Base-by-base conservation (phyloP, 2,329 filamentous ascomycete species). In the Aspergillus bombycis region DNA sequence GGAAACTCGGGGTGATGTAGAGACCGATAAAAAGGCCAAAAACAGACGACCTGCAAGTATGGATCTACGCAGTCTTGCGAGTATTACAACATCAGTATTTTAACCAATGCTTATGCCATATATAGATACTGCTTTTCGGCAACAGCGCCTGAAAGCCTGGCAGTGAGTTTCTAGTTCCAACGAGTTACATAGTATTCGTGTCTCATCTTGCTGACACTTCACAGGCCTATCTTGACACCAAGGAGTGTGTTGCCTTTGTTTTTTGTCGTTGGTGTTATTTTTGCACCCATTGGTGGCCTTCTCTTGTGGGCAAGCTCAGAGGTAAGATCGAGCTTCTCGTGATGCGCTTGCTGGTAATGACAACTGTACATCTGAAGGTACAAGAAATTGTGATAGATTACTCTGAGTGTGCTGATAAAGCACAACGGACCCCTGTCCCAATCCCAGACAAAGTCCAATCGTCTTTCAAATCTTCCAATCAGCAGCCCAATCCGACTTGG, bases 141-240 rank as follows among this genome's bases (percentile, higher is more conserved):
- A 99, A 78, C 95, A 99, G 81, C 89, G 95, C 76, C 82, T 99
- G 79, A 97, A 98, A 82, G 95, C 95, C 83, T 99, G 95, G 95
- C 95, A 99, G 91, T 96, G 84, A 80, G 93, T 87, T 48, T 54
- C 26, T 60, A 53, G 70, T 58, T 62, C 60, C 59, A 48, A 30
- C 26, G 36, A 19, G 23, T 28, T 36, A 7, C 8, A 21, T 34
- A 16, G 30, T 30, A 34, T 30, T 32, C 43, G 36, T 38, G 21
- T 30, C 16, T 26, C 32, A 61, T 46, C 16, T 12, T 60, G 55
- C 67, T 70, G 61, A 70, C 60, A n/a, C 50, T 62, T 32, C 14
- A 62, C 74, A 95, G 92, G 81, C 94, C 94, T 43, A 97, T 98
- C 75, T 84, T 97, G 58, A 98, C 94, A 4, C 94, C 94, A 2